Evolutionary conservation across 1,284 basidiomycete species (phyloP).

Genomic region (Rhizoctonia solani): DNA sequence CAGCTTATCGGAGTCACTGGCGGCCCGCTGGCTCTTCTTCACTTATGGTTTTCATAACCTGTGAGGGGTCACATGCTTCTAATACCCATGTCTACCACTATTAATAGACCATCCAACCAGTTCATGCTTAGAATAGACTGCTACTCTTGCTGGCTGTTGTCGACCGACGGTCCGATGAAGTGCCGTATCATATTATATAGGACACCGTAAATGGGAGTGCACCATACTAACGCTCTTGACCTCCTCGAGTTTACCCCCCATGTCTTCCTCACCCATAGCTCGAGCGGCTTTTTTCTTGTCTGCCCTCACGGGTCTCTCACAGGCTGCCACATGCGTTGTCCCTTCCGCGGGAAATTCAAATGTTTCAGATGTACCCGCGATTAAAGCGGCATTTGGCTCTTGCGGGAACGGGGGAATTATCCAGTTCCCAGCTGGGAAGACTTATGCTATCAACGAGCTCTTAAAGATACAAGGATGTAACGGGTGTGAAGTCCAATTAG

Average conservation of each 20-base stretch:
- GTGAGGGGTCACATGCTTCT: neutral
- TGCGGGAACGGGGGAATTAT: constrained; percentile 34
- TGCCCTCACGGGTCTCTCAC: neutral
- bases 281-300: neutral
- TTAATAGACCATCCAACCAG: neutral
- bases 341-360: constrained; percentile 9
- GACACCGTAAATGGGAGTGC: no score
- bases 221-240: no score
- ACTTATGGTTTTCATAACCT: neutral
- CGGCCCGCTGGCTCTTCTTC: neutral
- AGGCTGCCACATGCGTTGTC: constrained; percentile 25
- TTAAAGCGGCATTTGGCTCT: constrained; percentile 26
- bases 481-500: constrained; percentile 34
- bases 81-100: neutral
- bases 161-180: neutral
- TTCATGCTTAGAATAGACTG: no score
- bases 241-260: no score
- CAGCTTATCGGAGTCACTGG: neutral
- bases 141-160: neutral
- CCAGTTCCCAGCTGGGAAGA: constrained; percentile 31
- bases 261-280: neutral
- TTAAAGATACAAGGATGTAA: constrained; percentile 32
- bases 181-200: neutral
- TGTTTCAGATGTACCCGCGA: constrained; percentile 31
- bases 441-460: constrained; percentile 30